Base-by-base conservation (phyloP, 129 eudicot species). In the Artemisia tridentata region DNA sequence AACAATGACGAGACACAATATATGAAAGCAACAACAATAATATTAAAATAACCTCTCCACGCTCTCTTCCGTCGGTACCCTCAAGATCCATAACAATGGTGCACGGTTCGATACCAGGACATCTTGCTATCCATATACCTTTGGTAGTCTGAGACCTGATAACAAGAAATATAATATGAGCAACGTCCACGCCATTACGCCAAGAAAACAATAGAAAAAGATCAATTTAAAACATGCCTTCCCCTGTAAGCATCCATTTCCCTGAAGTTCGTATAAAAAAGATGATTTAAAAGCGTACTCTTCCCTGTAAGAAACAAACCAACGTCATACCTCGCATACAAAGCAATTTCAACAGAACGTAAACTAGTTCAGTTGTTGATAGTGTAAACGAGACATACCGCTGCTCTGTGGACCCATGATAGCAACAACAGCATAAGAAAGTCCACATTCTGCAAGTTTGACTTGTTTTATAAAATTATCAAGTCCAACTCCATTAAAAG, bases 361-460 rank as follows among this genome's bases (percentile, higher is more conserved):
- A 55, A 8, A 75, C 14, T 6, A 13, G 25, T 12, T 27, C 23
- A 46, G 25, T 23, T 0, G 1, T 23, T 23, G 25, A 75, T 47
- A 14, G 19, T 18, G 49, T 25, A 47, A 54, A 14, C 5, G 34
- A 77, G 20, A 80, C 82, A 75, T 88, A 90, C 99, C 99, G 57
- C 99, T 95, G 68, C 99, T 95, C 62, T 95, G 99, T 45, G 99
- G 99, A 14, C 99, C 99, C 99, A 95, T 88, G 75, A 95, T 95
- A 64, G 99, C 91, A 34, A 95, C 99, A 78, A 95, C 96, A 38
- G 97, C 99, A 74, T 95, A 95, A 50, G 99, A 95, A 77, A 95
- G 97, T 54, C 99, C 99, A 79, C 97, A 95, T 77, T 95, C 97
- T 11, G 66, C 65, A 68, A 95, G 84, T 80, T 86, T 90, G 70